Evolutionary conservation across 768 basidiomycete species (phyloP), one percentile per base, ranked within the genome.

Genomic region (Tephrocybe sp.): DNA sequence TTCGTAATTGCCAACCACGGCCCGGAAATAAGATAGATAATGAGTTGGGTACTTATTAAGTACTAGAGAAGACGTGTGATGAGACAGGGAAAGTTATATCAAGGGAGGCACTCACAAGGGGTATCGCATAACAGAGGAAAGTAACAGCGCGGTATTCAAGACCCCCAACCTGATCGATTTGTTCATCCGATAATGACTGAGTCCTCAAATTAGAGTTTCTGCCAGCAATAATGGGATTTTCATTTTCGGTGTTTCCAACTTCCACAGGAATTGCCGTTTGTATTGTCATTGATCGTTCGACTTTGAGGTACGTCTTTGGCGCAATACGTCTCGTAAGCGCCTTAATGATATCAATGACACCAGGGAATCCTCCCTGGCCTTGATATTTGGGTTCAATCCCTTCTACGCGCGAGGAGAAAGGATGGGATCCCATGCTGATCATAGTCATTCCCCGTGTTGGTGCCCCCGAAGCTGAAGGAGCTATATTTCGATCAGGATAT

Each of bases 151-250:
- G 66, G 63, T 84, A 90, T 67, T 92, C 90, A 19, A 86, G 79
- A 0, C 88, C 88, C 3, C 88, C 88, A 15, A 92, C 65, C 54
- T 83, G 75, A 60, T 89, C 87, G 47, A 87, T 61, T 60, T 90
- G 77, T 16, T 87, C 84, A 53, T 81, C 76, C 3, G 76, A 78
- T 59, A 92, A 61, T 53, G 63, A 74, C 25, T 78, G 77, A 11
- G 71, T 76, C 33, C 69, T 64, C 53, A 83, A 79, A 53, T 78
- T 69, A 5, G 79, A 83, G 58, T 87, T 88, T 16, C 83, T 67
- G 3, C 81, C 79, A 4, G 83, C 76, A 10, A 75, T 64, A 2
- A 86, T 64, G 63, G 39, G 76, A 64, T 27, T 63, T 64, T 42
- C 78, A n/a, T n/a, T n/a, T n/a, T n/a, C n/a, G n/a, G n/a, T n/a